These are phyloP conservation scores for Xylariaceae sp. DNA, from an alignment of 2,329 filamentous ascomycete genomes.

Conservation along the genomic window DNA sequence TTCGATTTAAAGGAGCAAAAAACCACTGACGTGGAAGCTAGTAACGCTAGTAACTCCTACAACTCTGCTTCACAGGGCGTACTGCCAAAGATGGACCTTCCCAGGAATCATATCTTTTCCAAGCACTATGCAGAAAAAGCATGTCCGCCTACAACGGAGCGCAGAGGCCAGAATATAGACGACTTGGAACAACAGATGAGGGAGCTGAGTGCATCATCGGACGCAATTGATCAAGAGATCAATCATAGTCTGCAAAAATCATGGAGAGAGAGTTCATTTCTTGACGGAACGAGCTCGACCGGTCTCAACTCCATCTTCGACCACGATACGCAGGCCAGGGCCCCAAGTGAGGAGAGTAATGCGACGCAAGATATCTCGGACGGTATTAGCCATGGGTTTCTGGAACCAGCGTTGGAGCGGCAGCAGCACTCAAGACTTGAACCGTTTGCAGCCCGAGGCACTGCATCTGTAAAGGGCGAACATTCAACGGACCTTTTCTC, in stretches of 20 bases:
- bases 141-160: neutral
- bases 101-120: slow-evolving; percentile 6
- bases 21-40: neutral
- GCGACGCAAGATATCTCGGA: slow-evolving; percentile 23
- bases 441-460: slow-evolving; percentile 14
- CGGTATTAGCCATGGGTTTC: slow-evolving; percentile 16
- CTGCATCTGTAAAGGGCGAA: slow-evolving; percentile 1
- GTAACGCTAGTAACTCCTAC: neutral
- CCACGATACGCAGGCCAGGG: slow-evolving; percentile 13
- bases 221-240: slow-evolving; percentile 28
- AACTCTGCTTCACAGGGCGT: neutral
- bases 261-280: slow-evolving; percentile 4
- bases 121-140: neutral
- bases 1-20: slow-evolving; percentile 34
- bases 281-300: neutral
- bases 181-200: slow-evolving; percentile 30
- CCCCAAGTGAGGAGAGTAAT: slow-evolving; percentile 23
- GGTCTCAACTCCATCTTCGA: slow-evolving; percentile 1
- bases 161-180: slow-evolving; percentile 19
- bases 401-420: slow-evolving; percentile 30
- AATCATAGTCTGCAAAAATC: slow-evolving; percentile 20
- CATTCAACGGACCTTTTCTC: slow-evolving; percentile 36
- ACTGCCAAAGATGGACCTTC: slow-evolving; percentile 19
- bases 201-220: slow-evolving; percentile 26
- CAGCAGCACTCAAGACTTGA: slow-evolving; percentile 16